Conservation (phyloP, 352 stramenopile genomes). For the Phytophthora foliorum region DNA sequence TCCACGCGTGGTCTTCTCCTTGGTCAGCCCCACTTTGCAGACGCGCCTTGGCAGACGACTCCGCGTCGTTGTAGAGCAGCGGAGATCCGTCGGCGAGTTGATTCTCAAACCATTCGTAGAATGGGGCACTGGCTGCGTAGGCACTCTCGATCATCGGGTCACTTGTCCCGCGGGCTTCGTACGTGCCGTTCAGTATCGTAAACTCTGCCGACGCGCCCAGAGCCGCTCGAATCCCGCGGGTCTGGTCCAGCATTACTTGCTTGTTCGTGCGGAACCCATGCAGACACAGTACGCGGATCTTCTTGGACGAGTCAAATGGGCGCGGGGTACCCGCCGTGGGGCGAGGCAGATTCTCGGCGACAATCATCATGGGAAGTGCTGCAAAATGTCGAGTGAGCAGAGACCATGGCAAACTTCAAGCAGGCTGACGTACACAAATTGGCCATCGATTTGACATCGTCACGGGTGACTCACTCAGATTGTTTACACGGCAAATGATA, state of each 20-base stretch:
- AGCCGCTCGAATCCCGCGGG: constrained; percentile 43
- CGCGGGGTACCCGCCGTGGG: constrained; percentile 19
- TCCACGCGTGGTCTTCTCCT: constrained; percentile 40
- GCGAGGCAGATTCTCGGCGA: constrained; percentile 26
- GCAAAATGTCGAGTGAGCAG: constrained; percentile 41
- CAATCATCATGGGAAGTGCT: constrained; percentile 21
- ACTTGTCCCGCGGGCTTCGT: constrained; percentile 44
- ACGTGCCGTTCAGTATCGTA: constrained; percentile 51
- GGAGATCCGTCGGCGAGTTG: constrained; percentile 36
- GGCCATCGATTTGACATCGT: neutral
- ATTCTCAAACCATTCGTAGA: constrained; percentile 62
- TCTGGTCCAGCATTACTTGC: constrained; percentile 57
- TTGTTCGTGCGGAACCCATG: constrained; percentile 67
- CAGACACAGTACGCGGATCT: constrained; percentile 59
- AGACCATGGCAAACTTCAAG: constrained; percentile 35
- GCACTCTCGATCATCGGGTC: constrained; percentile 45
- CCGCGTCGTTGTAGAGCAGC: constrained; percentile 44
- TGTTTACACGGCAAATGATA: constrained; percentile 17
- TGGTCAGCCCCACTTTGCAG: constrained; percentile 37
- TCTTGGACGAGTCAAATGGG: constrained; percentile 21
- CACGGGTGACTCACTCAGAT: neutral
- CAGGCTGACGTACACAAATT: constrained; percentile 27
- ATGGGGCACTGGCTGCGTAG: constrained; percentile 41
- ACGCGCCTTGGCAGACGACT: constrained; percentile 40
- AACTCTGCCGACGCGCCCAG: constrained; percentile 50